Evolutionary conservation across 2,329 filamentous ascomycete species (phyloP).

Genomic region (Stenocarpella maydis): DNA sequence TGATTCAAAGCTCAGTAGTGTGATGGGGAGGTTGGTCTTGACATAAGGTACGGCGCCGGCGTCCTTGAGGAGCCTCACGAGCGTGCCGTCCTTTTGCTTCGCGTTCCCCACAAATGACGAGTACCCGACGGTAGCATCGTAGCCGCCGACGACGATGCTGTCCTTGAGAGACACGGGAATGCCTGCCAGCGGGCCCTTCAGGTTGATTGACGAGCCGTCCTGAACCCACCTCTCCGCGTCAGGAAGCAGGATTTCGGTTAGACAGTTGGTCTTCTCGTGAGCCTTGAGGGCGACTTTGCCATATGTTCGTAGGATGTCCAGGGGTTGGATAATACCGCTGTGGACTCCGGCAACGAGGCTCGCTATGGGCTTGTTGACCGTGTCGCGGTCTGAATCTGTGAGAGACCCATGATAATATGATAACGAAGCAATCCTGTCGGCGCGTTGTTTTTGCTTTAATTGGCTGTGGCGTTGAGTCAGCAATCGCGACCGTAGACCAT

Average conservation of each 20-base stretch:
- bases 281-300: constrained; percentile 86
- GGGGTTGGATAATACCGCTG: constrained; percentile 67
- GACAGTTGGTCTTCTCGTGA: constrained; percentile 86
- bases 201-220: constrained; percentile 64
- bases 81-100: constrained; percentile 70
- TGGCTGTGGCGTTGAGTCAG: constrained; percentile 61
- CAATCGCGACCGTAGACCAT: constrained; percentile 32
- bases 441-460: constrained; percentile 81
- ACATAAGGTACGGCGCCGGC: constrained; percentile 90
- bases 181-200: constrained; percentile 84
- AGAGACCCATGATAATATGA: constrained; percentile 72
- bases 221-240: constrained; percentile 78
- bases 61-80: constrained; percentile 82
- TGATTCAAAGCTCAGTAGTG: constrained; percentile 86
- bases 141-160: constrained; percentile 80
- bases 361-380: constrained; percentile 78
- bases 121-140: constrained; percentile 84
- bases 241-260: constrained; percentile 85
- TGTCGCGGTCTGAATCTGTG: constrained; percentile 68
- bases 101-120: constrained; percentile 76
- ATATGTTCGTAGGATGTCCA: constrained; percentile 83
- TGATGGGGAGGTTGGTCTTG: constrained; percentile 91
- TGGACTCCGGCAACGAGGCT: constrained; percentile 82
- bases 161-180: constrained; percentile 89
- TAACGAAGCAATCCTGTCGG: constrained; percentile 72